These are phyloP conservation scores for Wickerhamomyces bovis DNA, from an alignment of 805 yeast species.

Conservation along the genomic window DNA sequence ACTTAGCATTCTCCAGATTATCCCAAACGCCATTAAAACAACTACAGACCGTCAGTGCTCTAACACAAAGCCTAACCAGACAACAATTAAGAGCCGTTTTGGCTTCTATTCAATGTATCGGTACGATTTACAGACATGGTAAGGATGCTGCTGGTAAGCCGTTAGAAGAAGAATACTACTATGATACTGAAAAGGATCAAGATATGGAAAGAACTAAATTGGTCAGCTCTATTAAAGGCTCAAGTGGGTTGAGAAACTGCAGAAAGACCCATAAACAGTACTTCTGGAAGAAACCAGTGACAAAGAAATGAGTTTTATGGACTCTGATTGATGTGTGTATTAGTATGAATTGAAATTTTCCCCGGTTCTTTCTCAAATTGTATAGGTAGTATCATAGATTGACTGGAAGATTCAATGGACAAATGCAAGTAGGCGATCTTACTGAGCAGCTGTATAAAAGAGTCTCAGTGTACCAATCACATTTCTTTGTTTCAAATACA, in stretches of 20 bases:
- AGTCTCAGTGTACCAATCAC: too few species aligned
- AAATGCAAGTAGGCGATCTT: too few species aligned
- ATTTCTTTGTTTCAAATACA: too few species aligned
- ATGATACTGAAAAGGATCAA: conserved; percentile 74
- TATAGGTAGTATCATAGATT: too few species aligned
- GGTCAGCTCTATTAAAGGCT: conserved; percentile 75
- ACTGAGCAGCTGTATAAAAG: too few species aligned
- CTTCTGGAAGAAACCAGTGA: conserved; percentile 40
- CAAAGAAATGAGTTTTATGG: conserved; percentile 12
- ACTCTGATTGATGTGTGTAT: neutral
- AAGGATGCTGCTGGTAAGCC: conserved; percentile 97
- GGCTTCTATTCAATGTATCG: conserved; percentile 53
- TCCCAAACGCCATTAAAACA: conserved; percentile 82
- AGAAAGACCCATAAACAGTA: conserved; percentile 87
- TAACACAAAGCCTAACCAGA: conserved; percentile 40
- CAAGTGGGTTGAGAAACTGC: conserved; percentile 77
- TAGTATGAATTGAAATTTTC: neutral
- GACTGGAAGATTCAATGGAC: too few species aligned
- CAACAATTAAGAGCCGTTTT: conserved; percentile 40
- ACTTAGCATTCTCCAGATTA: conserved; percentile 83
- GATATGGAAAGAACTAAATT: conserved; percentile 63
- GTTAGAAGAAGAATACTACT: conserved; percentile 90
- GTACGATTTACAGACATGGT: conserved; percentile 84
- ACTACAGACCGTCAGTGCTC: conserved; percentile 55
- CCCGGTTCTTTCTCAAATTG: too few species aligned